phyloP scores from a whole-genome alignment of 2,329 filamentous ascomycete genomes.

The Gyromitra esculenta region DNA sequence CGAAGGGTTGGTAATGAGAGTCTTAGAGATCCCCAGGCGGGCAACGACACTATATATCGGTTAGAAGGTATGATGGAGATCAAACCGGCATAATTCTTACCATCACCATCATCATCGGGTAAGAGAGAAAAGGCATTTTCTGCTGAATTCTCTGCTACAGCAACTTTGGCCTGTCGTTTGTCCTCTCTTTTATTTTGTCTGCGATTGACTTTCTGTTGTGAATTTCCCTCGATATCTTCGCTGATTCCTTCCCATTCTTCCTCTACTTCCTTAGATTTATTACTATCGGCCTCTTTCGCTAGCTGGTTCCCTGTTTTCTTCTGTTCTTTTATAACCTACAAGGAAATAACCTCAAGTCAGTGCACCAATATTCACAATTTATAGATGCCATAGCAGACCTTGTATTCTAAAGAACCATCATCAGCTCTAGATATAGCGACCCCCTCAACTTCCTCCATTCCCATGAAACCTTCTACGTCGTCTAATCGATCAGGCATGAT shows the following conservation, averaged over 20 bases:
- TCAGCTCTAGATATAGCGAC: slow-evolving; percentile 82
- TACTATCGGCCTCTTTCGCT: slow-evolving; percentile 21
- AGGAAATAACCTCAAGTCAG: neutral
- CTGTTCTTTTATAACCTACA: slow-evolving; percentile 29
- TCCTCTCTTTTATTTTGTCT: slow-evolving; percentile 56
- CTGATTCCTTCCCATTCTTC: slow-evolving; percentile 59
- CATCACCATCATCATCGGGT: slow-evolving; percentile 56
- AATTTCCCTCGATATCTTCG: slow-evolving; percentile 58
- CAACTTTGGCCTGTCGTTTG: slow-evolving; percentile 52
- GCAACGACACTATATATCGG: slow-evolving; percentile 71
- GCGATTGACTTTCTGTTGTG: slow-evolving; percentile 2
- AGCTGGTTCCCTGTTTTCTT: slow-evolving; percentile 32
- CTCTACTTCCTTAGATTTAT: slow-evolving; percentile 52
- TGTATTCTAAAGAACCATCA: slow-evolving; percentile 63
- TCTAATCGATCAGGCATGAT: slow-evolving; percentile 78
- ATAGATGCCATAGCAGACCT: slow-evolving; percentile 58
- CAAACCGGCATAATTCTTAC: slow-evolving; percentile 54
- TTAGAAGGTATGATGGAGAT: slow-evolving; percentile 37
- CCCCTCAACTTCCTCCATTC: slow-evolving; percentile 88
- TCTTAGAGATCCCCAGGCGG: slow-evolving; percentile 78
- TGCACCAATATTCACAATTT: slow-evolving; percentile 57
- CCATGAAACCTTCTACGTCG: slow-evolving; percentile 93
- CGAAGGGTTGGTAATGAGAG: slow-evolving; percentile 77
- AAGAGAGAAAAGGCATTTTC: slow-evolving; percentile 56
- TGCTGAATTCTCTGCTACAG: slow-evolving; percentile 50